Percentiles rank a stretch among this genome's conserved stretches.
Evolutionary conservation across 2,329 filamentous ascomycete genomes (phyloP).

Genomic region (Penicillium sp.): DNA sequence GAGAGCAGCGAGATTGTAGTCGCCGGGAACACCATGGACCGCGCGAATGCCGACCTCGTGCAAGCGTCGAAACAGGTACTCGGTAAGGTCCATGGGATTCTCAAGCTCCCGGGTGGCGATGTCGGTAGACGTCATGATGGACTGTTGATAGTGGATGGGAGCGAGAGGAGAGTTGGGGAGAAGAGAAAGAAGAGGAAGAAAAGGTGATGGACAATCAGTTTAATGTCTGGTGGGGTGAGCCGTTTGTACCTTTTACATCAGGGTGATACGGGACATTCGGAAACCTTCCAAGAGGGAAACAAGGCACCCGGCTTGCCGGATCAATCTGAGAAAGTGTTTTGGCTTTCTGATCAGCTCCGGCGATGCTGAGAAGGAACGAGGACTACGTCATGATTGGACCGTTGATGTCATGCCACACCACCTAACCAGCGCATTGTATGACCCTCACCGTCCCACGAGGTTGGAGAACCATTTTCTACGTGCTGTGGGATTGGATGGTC

Average conservation of each 20-base stretch:
- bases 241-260: background rate
- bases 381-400: constrained; percentile 25
- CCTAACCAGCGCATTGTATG: background rate
- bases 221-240: background rate
- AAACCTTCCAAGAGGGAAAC: background rate
- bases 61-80: constrained; percentile 55
- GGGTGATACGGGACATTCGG: constrained; percentile 2
- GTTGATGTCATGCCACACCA: constrained; percentile 28
- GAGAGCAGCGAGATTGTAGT: constrained; percentile 68
- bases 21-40: constrained; percentile 57
- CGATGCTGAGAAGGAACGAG: background rate
- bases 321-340: background rate
- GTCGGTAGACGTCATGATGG: constrained; percentile 40
- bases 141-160: background rate
- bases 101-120: constrained; percentile 48
- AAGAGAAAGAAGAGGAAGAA: constrained; percentile 1
- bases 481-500: background rate
- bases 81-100: constrained; percentile 48
- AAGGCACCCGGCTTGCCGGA: background rate
- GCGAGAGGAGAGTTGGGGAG: background rate
- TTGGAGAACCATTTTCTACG: background rate
- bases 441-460: background rate
- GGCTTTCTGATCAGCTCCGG: background rate
- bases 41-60: constrained; percentile 52
- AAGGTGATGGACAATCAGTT: background rate